Base-by-base conservation (phyloP, 2,329 filamentous ascomycete species). In the Neofusicoccum sp. region DNA sequence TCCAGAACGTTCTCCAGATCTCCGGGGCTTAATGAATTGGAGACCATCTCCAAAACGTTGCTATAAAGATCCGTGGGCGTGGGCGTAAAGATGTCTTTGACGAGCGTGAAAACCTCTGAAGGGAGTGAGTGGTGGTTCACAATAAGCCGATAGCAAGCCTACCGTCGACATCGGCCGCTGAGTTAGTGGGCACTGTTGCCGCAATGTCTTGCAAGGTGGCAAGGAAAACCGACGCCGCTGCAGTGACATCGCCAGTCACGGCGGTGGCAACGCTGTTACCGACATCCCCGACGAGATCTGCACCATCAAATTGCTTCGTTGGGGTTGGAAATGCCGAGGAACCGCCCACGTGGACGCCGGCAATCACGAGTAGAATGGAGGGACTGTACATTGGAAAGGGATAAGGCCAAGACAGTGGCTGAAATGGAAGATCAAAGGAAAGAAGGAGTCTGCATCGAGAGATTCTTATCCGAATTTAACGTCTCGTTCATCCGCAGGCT, bases 121-220 rank as follows among this genome's bases (percentile, higher is more conserved):
- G 4, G 3, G n/a, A 4, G 7, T 54, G 29, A 54, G 50, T 16
- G 6, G 7, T 16, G 9, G 12, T 28, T 39, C 33, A 16, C n/a
- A 3, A 22, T 28, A 7, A 12, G 22, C 29, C 9, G 3, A 16
- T 11, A 22, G 29, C 4, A 14, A 8, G 4, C 50, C 14, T 28
- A 54, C 50, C 50, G 11, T 31, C 50, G 16, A 54, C 39, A 12
- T 54, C 50, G 12, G 50, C 50, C 6, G 50, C 33, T n/a, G 50
- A 54, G 50, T 54, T 54, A 6, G 50, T 54, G 5, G 50, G 50
- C 5, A 39, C 50, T 16, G 37, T 41, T 4, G 33, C 34, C 14
- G 33, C 28, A n/a, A 54, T 45, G 11, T 48, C 56, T 14, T 47
- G 41, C 14, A 48, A 28, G 16, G 37, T 45, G 31, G 45, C 56